Evolutionary conservation across 2,329 filamentous ascomycete species (phyloP), one percentile per base, ranked within the genome.

Genomic region (Berkeleyomyces rouxiae): DNA sequence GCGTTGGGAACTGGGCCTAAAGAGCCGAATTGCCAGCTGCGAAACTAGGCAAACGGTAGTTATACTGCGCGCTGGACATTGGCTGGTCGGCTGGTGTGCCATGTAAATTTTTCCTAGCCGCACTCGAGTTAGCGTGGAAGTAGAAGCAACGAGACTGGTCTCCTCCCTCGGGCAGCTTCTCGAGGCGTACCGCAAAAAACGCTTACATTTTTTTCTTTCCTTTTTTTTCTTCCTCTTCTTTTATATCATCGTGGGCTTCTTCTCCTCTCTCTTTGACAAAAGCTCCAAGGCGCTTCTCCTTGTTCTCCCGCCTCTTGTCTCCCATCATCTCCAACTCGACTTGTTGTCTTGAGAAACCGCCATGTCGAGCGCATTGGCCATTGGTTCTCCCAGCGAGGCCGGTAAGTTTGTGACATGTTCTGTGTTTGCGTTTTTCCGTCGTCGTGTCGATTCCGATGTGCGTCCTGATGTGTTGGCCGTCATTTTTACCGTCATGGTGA

Each of bases 251-350:
- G 61, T 43, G 49, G 51, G 37, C 49, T 60, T 43, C 36, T 42
- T 60, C 43, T 47, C 33, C 53, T 59, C 53, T 60, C 42, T 57
- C 49, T 23, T 23, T 23, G 23, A 23, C 23, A 23, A 23, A 23
- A 23, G 23, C 23, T 23, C 23, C 23, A 23, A 23, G 23, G 23
- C 23, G 23, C 51, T 40, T 37, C 36, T 13, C 51, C n/a, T 31
- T 51, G 16, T 13, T 11, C n/a, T 13, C 55, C 46, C 33, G 55
- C 53, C 58, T 58, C 43, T 47, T 31, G 53, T 62, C 62, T 61
- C 60, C 64, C 64, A 67, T 68, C 66, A 72, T 74, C 72, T 70
- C 71, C 33, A 40, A 58, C 49, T 42, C 43, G 36, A 61, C 60
- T 42, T 31, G 49, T 58, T 43, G 49, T 49, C 51, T 40, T 37